Conservation (phyloP, 2,329 filamentous ascomycete genomes). For the Penicillium aurantiogriseum region DNA sequence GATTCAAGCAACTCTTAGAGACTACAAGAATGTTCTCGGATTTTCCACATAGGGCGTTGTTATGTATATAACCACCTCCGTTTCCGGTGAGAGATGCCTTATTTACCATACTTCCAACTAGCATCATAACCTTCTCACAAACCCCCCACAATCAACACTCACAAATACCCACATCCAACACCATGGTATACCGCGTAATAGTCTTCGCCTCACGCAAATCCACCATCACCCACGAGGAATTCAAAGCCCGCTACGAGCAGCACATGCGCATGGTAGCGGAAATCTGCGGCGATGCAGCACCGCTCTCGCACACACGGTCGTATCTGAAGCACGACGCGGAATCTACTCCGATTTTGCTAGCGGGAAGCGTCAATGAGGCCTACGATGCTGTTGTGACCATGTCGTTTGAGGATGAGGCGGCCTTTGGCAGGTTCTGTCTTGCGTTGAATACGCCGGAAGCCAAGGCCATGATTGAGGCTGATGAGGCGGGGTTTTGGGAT, state of each 20-base stretch:
- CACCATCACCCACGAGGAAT: not conserved
- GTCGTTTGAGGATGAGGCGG: not conserved
- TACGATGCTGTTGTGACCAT: not conserved
- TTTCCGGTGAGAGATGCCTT: not conserved
- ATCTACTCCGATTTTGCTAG: not conserved
- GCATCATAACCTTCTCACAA: not conserved
- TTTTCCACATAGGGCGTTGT: not conserved
- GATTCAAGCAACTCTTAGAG: not conserved
- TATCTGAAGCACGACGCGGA: not conserved
- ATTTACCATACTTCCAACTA: not conserved
- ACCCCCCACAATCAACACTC: not conserved
- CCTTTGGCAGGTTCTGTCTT: not conserved
- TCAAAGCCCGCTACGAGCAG: constrained; percentile 1
- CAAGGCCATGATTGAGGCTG: not conserved
- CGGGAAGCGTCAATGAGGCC: not conserved
- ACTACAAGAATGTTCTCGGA: not conserved
- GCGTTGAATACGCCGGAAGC: not conserved
- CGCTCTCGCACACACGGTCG: not conserved
- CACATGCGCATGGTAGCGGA: not conserved
- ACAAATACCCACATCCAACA: not conserved
- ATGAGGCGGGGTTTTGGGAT: constrained; percentile 4
- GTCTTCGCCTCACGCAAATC: not conserved
- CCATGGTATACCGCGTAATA: not conserved
- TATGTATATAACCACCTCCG: not conserved
- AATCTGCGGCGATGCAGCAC: not conserved